Conservation (phyloP, 2,329 filamentous ascomycete species). For the Aaosphaeria pasadenensis region DNA sequence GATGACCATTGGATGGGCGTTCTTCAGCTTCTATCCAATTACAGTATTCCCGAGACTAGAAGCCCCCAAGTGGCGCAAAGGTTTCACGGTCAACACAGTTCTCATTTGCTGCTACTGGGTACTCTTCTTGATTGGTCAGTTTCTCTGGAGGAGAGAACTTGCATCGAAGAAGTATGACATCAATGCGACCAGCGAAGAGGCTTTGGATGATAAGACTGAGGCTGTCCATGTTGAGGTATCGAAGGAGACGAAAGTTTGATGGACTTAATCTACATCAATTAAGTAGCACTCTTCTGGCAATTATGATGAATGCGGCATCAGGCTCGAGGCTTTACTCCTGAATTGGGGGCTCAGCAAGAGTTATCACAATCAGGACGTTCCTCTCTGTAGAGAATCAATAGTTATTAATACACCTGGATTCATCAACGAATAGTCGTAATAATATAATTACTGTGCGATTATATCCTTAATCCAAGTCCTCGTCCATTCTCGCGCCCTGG, state of each 20-base stretch:
- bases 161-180: constrained; percentile 14
- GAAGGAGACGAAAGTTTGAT: constrained; percentile 5
- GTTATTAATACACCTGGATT: no score
- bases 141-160: constrained; percentile 29
- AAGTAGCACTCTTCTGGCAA: no score
- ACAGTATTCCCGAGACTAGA: constrained; percentile 27
- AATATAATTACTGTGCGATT: no score
- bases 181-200: constrained; percentile 6
- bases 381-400: no score
- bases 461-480: no score
- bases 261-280: background rate
- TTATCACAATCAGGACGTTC: no score
- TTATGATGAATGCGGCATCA: no score
- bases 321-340: no score
- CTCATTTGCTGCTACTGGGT: constrained; percentile 24
- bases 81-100: constrained; percentile 21
- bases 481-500: no score
- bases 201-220: constrained; percentile 4
- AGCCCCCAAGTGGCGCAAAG: constrained; percentile 26
- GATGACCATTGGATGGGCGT: constrained; percentile 33
- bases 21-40: constrained; percentile 27
- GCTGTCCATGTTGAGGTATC: constrained; percentile 7
- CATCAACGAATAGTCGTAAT: no score
- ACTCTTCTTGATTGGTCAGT: constrained; percentile 30
- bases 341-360: no score